Base-by-base conservation (phyloP, 1,284 basidiomycete genomes). In the Porodaedalea pini region DNA sequence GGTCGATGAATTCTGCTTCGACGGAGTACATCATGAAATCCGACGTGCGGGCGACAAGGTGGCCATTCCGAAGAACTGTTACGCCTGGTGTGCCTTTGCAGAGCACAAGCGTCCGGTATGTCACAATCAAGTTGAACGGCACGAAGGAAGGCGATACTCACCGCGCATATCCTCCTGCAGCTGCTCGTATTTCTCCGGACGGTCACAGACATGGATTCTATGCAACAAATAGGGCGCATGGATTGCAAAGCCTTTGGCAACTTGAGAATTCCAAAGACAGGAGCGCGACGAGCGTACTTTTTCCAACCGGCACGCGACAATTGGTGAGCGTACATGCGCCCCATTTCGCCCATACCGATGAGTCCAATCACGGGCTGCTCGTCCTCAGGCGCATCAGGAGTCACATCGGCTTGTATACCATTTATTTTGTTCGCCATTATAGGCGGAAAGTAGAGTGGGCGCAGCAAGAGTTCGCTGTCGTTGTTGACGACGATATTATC, bases 271-370 rank as follows among this genome's bases (percentile, higher is more conserved):
- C 29, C 32, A 40, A 47, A 10, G 25, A 8, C 4, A 36, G 19
- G 44, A 51, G 55, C 40, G 29, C 60, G 5, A 29, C 27, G 15
- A 31, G 31, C 80, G 65, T 62, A 94, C 93, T 86, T 90, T 74
- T 87, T 83, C 85, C 90, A 93, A 0, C 94, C 94, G 2, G 87
- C 92, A 7, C 78, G 76, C 6, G 83, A 81, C 34, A 98, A 76
- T 40, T 78, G 73, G 37, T 80, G 81, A 0, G 94, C 94, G 70
- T 98, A 99, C 88, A 99, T 91, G 64, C 79, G 79, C 3, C 96
- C 96, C 96, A 98, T 99, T 60, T 94, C 83, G 3, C 92, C 92
- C 92, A 95, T 94, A 1, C 92, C 92, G 61, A 94, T 94, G 54
- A 95, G 75, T 4, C 92, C 92, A 43, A 95, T 88, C 0, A 81